Conservation (phyloP, 2,329 filamentous ascomycete genomes). For the Scleromitrula shiraiana region DNA sequence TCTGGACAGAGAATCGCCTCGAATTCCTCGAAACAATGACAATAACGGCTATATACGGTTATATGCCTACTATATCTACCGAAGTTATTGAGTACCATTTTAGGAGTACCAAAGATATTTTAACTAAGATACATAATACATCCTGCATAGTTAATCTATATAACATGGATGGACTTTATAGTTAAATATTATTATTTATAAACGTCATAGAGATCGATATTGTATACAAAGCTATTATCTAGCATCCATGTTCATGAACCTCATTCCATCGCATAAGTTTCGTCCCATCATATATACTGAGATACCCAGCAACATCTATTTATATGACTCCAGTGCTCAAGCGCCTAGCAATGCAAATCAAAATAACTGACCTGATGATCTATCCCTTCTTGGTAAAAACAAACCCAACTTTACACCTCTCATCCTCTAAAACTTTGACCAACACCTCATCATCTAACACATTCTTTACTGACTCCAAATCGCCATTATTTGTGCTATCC, state of each 20-base stretch:
- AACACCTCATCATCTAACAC: conserved; percentile 44
- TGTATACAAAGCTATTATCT: neutral
- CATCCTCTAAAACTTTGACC: conserved; percentile 38
- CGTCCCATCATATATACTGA: neutral
- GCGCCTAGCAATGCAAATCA: conserved; percentile 3
- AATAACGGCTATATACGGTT: too few species aligned
- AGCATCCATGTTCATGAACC: too few species aligned
- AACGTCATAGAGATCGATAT: neutral
- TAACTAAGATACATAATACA: too few species aligned
- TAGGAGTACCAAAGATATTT: too few species aligned
- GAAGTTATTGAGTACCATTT: too few species aligned
- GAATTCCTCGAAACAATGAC: too few species aligned
- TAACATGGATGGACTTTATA: too few species aligned
- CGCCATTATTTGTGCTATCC: conserved; percentile 27
- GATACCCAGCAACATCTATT: neutral
- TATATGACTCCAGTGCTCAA: neutral
- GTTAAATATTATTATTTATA: too few species aligned
- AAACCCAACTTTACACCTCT: conserved; percentile 36
- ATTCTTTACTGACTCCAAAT: conserved; percentile 28
- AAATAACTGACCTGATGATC: neutral
- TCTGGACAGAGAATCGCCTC: conserved; percentile 12
- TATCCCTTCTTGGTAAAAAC: conserved; percentile 37
- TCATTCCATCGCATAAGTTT: neutral
- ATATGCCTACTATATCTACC: too few species aligned
- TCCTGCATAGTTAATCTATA: neutral